Evolutionary conservation across 129 eudicot species (phyloP), one percentile per base, ranked within the genome.

Genomic region (Scalesia atractyloides): DNA sequence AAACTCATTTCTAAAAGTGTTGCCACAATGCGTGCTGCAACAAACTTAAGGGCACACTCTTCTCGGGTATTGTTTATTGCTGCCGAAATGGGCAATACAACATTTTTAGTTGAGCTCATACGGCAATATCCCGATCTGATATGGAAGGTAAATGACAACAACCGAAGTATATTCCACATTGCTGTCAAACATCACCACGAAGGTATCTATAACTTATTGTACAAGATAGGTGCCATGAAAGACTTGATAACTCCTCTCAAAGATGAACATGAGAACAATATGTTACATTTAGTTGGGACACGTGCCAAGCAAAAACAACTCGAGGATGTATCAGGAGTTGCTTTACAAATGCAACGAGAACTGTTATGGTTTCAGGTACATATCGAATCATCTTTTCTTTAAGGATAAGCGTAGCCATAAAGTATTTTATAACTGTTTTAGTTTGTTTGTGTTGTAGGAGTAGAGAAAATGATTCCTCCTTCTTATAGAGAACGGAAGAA

Each of bases 271-370:
- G 54, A 14, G 5, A 49, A 49, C 18, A 49, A 49, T 5, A 49
- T 49, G 54, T 49, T 49, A 5, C 54, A 49, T 49, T 49, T 49
- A 49, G 54, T 14, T 14, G 54, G 54, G 54, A 49, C 54, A 49
- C 18, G 18, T 49, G 54, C 54, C 54, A 49, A 49, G 54, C 54
- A 49, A 49, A 49, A 49, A 49, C 54, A 49, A 49, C 54, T 49
- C 3, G 18, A 49, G 54, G 54, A 49, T 49, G 54, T 49, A 18
- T 49, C 54, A 12, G 54, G 54, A 49, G 54, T 49, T 49, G 54
- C 54, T 14, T 49, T 49, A 49, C 54, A 49, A 14, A 49, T 49
- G 54, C 54, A 49, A 49, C 54, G 54, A 15, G 54, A 49, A 49
- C 54, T 49, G 1, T 49, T 49, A 49, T 49, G 54, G 54, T 49